Base-by-base conservation (phyloP, 116 monocot genomes). In the Cymodocea nodosa region DNA sequence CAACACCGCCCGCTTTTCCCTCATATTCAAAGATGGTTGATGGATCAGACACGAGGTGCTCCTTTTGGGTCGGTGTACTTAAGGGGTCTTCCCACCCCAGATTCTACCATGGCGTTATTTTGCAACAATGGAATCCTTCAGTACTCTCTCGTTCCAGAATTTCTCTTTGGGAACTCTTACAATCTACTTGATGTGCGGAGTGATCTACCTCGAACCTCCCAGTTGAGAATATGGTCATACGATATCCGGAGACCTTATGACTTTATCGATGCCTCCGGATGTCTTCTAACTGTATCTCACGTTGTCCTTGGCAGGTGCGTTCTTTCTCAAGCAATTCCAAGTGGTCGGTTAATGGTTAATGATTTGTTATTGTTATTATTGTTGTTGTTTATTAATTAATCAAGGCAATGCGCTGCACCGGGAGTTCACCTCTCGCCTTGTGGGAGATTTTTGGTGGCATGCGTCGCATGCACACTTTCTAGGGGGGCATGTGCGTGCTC, bases 261-360 rank as follows among this genome's bases (percentile, higher is more conserved):
- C 2, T 64, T 72, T 50, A 80, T 97, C 23, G 78, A 83, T 72
- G 23, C 74, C 61, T 77, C 79, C 12, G 82, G 23, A 58, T 95
- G 95, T 70, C 79, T 77, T 15, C 76, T 97, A 69, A 85, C 75
- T 23, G 88, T 97, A 74, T 83, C 91, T n/a, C 91, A 97, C 75
- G 97, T 91, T 17, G 91, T 97, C 18, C 88, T 97, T 59, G 91
- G 97, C 91, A 97, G 97, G 97, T 97, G 70, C 51, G 16, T 35
- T 36, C n/a, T n/a, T n/a, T n/a, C n/a, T n/a, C n/a, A n/a, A n/a
- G n/a, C n/a, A n/a, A n/a, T n/a, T n/a, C n/a, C n/a, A n/a, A n/a
- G n/a, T n/a, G n/a, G n/a, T n/a, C n/a, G n/a, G n/a, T n/a, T n/a
- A n/a, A n/a, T 15, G 14, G 24, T 15, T 60, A 30, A 34, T 15